phyloP scores from a whole-genome alignment of 2,329 filamentous ascomycete genomes.

The Exophiala sp. region DNA sequence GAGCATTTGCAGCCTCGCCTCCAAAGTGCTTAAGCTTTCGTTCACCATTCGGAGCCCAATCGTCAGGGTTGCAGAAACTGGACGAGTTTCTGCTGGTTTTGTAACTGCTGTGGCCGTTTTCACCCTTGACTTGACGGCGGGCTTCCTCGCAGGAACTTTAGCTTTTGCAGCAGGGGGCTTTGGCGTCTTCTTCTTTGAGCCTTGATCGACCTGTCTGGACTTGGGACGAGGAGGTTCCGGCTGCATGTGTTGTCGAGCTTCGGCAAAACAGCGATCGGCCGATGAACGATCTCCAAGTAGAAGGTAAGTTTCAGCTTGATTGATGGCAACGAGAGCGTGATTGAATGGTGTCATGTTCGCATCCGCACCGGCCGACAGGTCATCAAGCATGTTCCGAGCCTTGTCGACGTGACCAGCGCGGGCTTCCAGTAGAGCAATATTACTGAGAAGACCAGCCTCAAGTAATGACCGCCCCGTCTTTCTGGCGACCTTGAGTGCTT shows the following conservation, averaged over 20 bases:
- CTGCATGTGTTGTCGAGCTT: conserved; percentile 2
- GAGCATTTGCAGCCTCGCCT: conserved; percentile 40
- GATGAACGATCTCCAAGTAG: conserved; percentile 5
- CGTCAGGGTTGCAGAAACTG: neutral
- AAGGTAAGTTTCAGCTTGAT: conserved; percentile 14
- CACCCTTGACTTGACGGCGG: conserved; percentile 1
- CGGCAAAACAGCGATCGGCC: conserved; percentile 7
- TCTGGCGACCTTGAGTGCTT: conserved; percentile 69
- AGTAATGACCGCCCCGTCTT: conserved; percentile 1
- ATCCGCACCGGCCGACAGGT: neutral
- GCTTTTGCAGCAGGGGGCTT: neutral
- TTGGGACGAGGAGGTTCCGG: neutral
- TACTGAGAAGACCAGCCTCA: conserved; percentile 4
- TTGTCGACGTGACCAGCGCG: conserved; percentile 14
- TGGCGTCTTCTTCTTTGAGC: neutral
- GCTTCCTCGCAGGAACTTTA: conserved; percentile 7
- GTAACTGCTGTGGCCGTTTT: neutral
- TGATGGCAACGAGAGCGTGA: conserved; percentile 3
- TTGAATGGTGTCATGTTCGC: neutral
- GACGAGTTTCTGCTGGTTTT: neutral
- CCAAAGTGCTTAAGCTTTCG: conserved; percentile 1
- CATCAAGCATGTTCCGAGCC: neutral
- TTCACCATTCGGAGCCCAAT: neutral
- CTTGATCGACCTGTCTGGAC: neutral
- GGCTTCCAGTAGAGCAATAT: conserved; percentile 18